Conservation (phyloP, 2,329 filamentous ascomycete genomes). For the Cladosporium austrohemisphaericum region DNA sequence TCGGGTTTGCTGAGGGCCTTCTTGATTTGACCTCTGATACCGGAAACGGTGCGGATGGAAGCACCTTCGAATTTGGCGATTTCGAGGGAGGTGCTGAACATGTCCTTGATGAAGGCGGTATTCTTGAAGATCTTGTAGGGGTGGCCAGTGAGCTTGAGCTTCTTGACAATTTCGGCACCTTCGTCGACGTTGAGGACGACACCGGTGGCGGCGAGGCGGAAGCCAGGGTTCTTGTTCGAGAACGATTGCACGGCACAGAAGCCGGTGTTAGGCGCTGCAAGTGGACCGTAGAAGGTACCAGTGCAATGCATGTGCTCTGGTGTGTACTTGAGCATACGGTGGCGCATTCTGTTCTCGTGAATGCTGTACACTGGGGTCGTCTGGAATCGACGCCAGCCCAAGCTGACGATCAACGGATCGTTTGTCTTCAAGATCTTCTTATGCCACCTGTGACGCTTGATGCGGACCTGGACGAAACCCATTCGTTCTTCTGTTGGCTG, state of each 20-base stretch:
- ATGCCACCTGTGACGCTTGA: slow-evolving; percentile 98
- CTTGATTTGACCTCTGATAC: slow-evolving; percentile 95
- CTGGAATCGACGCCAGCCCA: slow-evolving; percentile 96
- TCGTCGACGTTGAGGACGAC: slow-evolving; percentile 93
- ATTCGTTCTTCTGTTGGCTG: slow-evolving; percentile 92
- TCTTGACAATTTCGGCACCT: slow-evolving; percentile 96
- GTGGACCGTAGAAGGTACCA: slow-evolving; percentile 88
- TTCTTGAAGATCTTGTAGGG: slow-evolving; percentile 99
- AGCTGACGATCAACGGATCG: slow-evolving; percentile 92
- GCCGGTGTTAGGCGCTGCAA: slow-evolving; percentile 92
- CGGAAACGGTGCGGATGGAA: slow-evolving; percentile 91
- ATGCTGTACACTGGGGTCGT: slow-evolving; percentile 90
- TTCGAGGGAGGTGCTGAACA: slow-evolving; percentile 91
- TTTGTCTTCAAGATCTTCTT: slow-evolving; percentile 99
- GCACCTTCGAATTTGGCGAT: slow-evolving; percentile 98
- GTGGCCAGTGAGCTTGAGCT: slow-evolving; percentile 89
- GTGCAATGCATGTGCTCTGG: slow-evolving; percentile 99
- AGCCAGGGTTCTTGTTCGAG: slow-evolving; percentile 77
- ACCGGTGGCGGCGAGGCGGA: slow-evolving; percentile 90
- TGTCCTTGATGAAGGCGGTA: slow-evolving; percentile 96
- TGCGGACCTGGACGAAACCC: slow-evolving; percentile 89
- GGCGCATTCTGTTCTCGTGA: slow-evolving; percentile 85
- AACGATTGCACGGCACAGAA: slow-evolving; percentile 93
- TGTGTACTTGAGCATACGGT: slow-evolving; percentile 98
- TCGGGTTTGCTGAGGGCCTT: slow-evolving; percentile 89